Evolutionary conservation across 495 filamentous ascomycete genomes (phyloP).

Genomic region (Podospora tetraspora): DNA sequence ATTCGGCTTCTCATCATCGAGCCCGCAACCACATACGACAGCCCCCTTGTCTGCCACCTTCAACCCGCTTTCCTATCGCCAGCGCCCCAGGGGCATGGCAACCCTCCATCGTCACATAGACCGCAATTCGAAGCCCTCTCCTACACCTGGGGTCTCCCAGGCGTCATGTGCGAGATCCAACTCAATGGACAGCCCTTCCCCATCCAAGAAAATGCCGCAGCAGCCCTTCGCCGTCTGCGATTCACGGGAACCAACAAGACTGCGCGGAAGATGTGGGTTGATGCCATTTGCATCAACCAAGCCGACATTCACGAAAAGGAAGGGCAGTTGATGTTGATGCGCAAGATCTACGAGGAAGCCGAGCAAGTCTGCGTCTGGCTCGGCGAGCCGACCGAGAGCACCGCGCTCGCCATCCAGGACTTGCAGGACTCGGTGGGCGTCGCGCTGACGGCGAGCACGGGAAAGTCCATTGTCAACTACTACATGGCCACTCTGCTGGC

Average conservation of each 20-base stretch:
- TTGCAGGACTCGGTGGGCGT: neutral
- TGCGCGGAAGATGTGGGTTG: neutral
- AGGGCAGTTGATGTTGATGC: neutral
- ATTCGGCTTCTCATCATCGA: neutral
- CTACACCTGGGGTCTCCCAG: neutral
- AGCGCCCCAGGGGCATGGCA: neutral
- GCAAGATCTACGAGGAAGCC: neutral
- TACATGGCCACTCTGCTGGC: neutral
- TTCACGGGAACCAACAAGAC: neutral
- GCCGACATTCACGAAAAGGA: neutral
- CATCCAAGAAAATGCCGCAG: constrained; percentile 1
- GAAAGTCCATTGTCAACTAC: neutral
- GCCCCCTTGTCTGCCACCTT: neutral
- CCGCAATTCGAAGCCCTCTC: neutral
- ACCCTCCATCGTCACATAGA: neutral
- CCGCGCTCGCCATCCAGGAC: neutral
- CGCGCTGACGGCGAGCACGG: neutral
- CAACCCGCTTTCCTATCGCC: neutral
- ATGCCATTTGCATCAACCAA: constrained; percentile 1
- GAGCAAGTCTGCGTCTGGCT: neutral
- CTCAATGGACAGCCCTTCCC: neutral
- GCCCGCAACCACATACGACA: neutral
- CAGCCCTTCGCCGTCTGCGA: neutral
- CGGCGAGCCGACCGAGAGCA: neutral
- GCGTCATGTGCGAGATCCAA: neutral